Evolutionary conservation across 164 flowering plant species (phyloP).

Genomic region (Umbellularia californica): DNA sequence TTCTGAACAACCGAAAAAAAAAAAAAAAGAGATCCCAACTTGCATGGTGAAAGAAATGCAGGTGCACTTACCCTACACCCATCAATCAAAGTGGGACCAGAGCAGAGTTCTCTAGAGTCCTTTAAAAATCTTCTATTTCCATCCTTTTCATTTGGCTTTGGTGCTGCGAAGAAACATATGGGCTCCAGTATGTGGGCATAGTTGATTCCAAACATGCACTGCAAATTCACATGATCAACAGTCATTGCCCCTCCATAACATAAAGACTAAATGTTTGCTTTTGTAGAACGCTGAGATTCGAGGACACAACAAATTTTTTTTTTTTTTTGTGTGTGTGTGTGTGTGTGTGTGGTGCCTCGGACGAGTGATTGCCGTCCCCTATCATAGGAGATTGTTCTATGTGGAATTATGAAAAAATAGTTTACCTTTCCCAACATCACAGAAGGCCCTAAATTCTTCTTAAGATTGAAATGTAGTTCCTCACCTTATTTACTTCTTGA

Average conservation of each 20-base stretch:
- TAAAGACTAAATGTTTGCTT: no score
- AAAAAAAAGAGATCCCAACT: neutral
- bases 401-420: no score
- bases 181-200: slow-evolving; percentile 33
- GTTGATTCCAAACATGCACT: slow-evolving; percentile 29
- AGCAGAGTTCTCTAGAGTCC: neutral
- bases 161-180: slow-evolving; percentile 21
- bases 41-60: slow-evolving; percentile 2
- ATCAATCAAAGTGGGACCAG: neutral
- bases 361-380: no score
- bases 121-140: slow-evolving; percentile 18
- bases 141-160: slow-evolving; percentile 13
- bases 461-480: neutral
- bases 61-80: slow-evolving; percentile 1
- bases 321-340: no score
- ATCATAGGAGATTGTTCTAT: no score
- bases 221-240: neutral
- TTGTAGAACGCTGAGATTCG: no score
- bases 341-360: no score
- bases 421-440: no score
- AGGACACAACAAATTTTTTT: no score
- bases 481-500: neutral
- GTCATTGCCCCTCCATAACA: neutral
- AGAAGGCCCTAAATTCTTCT: no score
- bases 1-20: no score